Evolutionary conservation across 2,329 filamentous ascomycete species (phyloP).

Genomic region (Didymosphaeria variabile): DNA sequence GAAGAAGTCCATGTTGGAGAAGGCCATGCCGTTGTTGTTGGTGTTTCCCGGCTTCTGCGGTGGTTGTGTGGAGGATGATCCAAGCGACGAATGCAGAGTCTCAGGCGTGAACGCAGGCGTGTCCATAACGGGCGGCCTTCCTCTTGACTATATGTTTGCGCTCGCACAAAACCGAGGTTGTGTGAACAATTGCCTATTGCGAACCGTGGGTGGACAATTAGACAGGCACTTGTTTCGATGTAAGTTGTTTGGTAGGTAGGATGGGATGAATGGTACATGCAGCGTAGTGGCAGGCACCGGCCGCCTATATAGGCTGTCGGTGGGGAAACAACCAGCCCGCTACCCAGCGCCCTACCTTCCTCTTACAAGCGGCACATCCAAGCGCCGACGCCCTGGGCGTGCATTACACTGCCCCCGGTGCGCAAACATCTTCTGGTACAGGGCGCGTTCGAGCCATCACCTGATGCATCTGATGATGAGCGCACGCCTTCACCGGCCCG

Average conservation of each 20-base stretch:
- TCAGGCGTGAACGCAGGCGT: conserved; percentile 8
- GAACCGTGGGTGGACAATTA: neutral
- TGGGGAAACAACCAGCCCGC: neutral
- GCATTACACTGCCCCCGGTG: neutral
- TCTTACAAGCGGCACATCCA: neutral
- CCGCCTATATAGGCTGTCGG: conserved; percentile 1
- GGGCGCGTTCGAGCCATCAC: conserved; percentile 1
- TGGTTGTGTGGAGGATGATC: neutral
- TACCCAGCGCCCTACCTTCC: neutral
- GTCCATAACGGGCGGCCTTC: neutral
- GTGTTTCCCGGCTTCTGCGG: neutral
- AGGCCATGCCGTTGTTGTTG: neutral
- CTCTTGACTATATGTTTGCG: neutral
- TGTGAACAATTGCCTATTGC: neutral
- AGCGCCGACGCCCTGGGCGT: neutral
- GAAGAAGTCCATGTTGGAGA: neutral
- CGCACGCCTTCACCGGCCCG: neutral
- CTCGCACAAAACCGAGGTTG: neutral
- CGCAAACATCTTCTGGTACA: neutral
- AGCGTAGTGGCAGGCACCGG: neutral
- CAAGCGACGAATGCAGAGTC: neutral
- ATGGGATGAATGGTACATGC: neutral
- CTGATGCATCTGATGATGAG: conserved; percentile 9
- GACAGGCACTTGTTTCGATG: neutral
- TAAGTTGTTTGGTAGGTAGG: neutral